phyloP scores from a whole-genome alignment of 2,329 filamentous ascomycete genomes.

The Calonectria crousiana region DNA sequence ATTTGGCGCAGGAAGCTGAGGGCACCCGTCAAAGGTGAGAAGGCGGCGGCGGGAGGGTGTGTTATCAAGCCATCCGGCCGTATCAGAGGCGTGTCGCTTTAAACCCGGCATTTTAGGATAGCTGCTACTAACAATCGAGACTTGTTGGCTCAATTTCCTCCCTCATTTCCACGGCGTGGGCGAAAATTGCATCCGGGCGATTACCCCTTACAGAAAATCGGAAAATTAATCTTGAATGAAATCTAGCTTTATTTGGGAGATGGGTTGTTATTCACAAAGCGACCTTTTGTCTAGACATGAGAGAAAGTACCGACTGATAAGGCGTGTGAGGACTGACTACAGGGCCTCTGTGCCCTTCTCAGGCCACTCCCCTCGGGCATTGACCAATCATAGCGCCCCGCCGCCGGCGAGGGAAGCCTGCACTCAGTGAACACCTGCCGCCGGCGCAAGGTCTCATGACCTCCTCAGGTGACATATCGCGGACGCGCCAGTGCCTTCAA shows the following conservation, averaged over 20 bases:
- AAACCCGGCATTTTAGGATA: not conserved
- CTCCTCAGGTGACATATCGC: not conserved
- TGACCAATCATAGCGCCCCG: not conserved
- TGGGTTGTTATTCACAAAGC: not conserved
- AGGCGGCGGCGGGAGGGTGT: not conserved
- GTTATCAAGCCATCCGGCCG: conserved; percentile 5
- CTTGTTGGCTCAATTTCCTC: not conserved
- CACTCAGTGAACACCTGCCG: not conserved
- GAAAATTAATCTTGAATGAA: too few species aligned
- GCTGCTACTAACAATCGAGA: conserved; percentile 7
- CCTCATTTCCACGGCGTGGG: not conserved
- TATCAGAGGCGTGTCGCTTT: not conserved
- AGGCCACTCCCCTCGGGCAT: not conserved
- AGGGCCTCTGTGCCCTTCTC: not conserved
- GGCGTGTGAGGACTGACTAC: not conserved
- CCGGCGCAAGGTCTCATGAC: not conserved
- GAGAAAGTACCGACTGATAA: not conserved
- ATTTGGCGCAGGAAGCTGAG: not conserved
- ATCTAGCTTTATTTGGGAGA: not conserved
- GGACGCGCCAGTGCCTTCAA: not conserved
- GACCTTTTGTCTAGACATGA: not conserved
- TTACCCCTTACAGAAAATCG: not conserved
- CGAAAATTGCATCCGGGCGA: not conserved
- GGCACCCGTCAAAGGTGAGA: not conserved
- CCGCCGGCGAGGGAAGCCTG: not conserved